Base-by-base conservation (phyloP, 495 filamentous ascomycete genomes). In the Aspergillus egyptiacus region DNA sequence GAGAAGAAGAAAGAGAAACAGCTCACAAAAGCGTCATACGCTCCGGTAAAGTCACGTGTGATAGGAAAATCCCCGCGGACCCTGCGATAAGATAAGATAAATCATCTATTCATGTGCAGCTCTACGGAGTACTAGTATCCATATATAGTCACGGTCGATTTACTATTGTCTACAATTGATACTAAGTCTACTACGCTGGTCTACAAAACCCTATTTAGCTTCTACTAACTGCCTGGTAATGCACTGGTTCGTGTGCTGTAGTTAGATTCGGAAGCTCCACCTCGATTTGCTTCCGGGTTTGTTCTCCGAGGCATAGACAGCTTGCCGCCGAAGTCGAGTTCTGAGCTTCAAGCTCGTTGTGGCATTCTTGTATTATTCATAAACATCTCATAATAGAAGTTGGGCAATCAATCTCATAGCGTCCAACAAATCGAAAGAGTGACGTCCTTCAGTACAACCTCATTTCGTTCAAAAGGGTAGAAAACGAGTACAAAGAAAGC, bases 31-130 rank as follows among this genome's bases (percentile, higher is more conserved):
- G 55, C 44, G 25, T 48, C 53, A 53, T 56, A 39, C 22, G 27
- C 10, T 11, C 38, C 68, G 68, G 68, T 40, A 71, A 71, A 71
- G 54, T 71, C 68, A 71, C 64, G 58, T 71, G 68, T 30, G 64
- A 69, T 69, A 71, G 65, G 68, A 37, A 32, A 57, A 51, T 46
- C 20, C 15, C 54, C 51, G 51, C 51, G 57, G 43, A 57, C 46
- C 35, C 24, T 23, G 15, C 24, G 32, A 51, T 34, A 44, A 37
- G 32, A 35, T 20, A 39, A 36, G 22, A 30, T 5, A 18, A 37
- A n/a, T n/a, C n/a, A n/a, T n/a, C n/a, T n/a, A n/a, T n/a, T n/a
- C n/a, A n/a, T n/a, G n/a, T n/a, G n/a, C n/a, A n/a, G n/a, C n/a
- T n/a, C n/a, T n/a, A n/a, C n/a, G n/a, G n/a, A n/a, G n/a, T n/a